These are phyloP conservation scores for Yueomyces sinensis DNA, from an alignment of 805 yeast species.

Conservation along the genomic window DNA sequence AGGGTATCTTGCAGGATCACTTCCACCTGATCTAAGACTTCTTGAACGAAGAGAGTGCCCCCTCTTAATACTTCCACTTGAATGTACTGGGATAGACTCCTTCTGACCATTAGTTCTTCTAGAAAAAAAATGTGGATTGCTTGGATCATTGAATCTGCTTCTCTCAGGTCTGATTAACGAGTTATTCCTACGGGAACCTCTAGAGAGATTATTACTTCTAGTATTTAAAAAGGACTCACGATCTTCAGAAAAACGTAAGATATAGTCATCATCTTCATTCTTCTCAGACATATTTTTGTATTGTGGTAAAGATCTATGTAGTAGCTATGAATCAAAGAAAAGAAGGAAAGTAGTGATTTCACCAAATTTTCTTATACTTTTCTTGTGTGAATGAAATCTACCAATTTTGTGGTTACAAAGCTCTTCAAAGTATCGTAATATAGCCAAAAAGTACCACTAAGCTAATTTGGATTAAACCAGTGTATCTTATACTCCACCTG, in stretches of 20 bases:
- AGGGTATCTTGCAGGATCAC: no score
- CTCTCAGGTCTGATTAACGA: conserved; percentile 83
- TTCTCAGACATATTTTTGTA: neutral
- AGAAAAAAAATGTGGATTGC: conserved; percentile 68
- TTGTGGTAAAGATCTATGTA: no score
- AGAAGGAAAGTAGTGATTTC: no score
- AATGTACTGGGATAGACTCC: conserved; percentile 29
- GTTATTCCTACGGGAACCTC: conserved; percentile 22
- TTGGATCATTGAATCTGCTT: conserved; percentile 44
- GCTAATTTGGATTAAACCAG: no score
- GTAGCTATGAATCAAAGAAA: no score
- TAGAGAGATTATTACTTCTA: conserved; percentile 7
- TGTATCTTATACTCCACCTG: no score
- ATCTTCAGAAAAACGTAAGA: conserved; percentile 2
- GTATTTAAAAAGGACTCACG: conserved; percentile 24
- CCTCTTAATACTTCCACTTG: neutral
- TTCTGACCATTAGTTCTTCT: conserved; percentile 59
- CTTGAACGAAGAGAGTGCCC: neutral
- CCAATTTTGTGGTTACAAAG: no score
- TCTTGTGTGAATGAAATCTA: no score
- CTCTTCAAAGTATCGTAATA: no score
- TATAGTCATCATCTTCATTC: conserved; percentile 1
- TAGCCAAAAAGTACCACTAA: no score
- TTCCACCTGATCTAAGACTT: neutral
- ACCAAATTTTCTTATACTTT: no score